Evolutionary conservation across 139 green algal species (phyloP), one percentile per base, ranked within the genome.

Genomic region (Zygnema cylindricum): DNA sequence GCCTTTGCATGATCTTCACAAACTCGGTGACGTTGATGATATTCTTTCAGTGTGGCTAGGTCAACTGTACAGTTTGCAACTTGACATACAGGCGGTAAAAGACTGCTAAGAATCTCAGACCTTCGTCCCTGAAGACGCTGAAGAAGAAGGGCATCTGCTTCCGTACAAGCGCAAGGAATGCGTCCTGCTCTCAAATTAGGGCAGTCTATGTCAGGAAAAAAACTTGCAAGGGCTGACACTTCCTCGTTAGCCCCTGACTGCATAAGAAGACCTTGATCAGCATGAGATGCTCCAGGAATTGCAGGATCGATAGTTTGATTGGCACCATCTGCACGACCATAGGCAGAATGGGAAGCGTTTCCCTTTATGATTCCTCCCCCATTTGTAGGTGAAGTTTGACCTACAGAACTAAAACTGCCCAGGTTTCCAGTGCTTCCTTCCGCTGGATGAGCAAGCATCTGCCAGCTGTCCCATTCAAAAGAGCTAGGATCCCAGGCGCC

Each of bases 1-100:
- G 78, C 85, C 85, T 57, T 90, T 1, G 85, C 85, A 82, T 90
- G 85, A 30, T 89, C 81, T 38, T 90, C 43, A 76, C 85, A 90
- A 43, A 90, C 85, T 36, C 78, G 41, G 40, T 90, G 85, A 33
- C 85, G 85, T 35, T 81, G 79, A 55, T 88, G 35, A 43, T 90
- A 90, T 54, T 81, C 85, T 23, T 87, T 84, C 22, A 43, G 55
- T 23, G 11, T 35, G 36, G 23, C 25, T 55, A 90, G 42, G 3
- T 84, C 3, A 22, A 32, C 85, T 75, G 32, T 22, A 39, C 85
- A 90, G 35, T 55, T 76, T 32, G 33, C 55, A 23, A 90, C 78
- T 33, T 88, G 85, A 38, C 85, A 90, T 11, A 3, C 32, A 3
- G 49, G 57, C 25, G 39, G 41, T n/a, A 25, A 23, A 30, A 71